Percentiles rank a stretch among this genome's conserved stretches.
Evolutionary conservation across 1,284 basidiomycete species (phyloP).

Genomic region (Tilletia horrida): DNA sequence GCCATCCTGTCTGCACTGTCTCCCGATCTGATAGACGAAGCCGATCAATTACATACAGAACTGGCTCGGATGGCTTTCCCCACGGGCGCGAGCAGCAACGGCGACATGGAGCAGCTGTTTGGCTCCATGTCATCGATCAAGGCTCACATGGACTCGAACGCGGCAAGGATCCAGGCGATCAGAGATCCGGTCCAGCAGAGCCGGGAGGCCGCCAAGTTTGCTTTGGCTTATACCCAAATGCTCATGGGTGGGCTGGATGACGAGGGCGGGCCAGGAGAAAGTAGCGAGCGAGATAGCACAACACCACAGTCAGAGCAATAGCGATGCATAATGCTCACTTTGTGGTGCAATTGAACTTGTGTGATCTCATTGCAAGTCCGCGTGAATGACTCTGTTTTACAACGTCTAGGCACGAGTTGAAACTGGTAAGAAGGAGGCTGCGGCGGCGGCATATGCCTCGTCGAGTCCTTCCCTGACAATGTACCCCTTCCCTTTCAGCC

Average conservation of each 20-base stretch:
- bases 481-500: constrained; percentile 34
- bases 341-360: too few species aligned
- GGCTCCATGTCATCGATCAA: constrained; percentile 7
- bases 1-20: background rate
- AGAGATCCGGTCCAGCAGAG: background rate
- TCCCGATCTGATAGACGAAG: background rate
- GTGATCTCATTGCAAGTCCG: too few species aligned
- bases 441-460: constrained; percentile 10
- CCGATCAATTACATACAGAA: background rate
- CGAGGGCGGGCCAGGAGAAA: background rate
- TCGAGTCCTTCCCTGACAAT: constrained; percentile 43
- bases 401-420: too few species aligned
- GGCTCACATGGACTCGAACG: background rate
- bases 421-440: background rate
- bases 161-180: constrained; percentile 1
- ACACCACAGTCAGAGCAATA: too few species aligned
- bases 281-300: too few species aligned
- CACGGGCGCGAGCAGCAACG: background rate
- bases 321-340: too few species aligned
- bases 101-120: background rate
- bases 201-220: background rate
- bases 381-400: too few species aligned
- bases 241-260: constrained; percentile 4
- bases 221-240: background rate
- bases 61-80: background rate